Evolutionary conservation across 176 grass and related monocot genomes (phyloP), one percentile per base, ranked within the genome.

Genomic region (Lolium multiflorum): DNA sequence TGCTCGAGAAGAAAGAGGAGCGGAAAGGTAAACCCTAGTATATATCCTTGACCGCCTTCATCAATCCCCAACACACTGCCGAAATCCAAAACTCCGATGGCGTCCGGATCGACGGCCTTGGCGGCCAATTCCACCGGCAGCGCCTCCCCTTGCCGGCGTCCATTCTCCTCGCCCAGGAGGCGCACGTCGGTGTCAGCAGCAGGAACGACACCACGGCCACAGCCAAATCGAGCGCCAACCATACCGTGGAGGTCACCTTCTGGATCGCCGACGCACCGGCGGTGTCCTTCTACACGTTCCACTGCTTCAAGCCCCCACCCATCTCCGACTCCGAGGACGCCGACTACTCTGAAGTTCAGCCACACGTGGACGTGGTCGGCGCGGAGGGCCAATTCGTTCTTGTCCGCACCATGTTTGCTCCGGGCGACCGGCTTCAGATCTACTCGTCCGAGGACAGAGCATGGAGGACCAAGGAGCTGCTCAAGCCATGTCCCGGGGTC

Each of bases 121-220:
- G 31, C 31, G 31, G 31, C 31, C 67, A 2, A 71, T 44, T 44
- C 9, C 68, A 9, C 65, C 64, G 26, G 28, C 63, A 26, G 35
- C 65, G 65, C 68, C 69, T 47, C 20, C 69, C 38, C 18, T 73
- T 20, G 70, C 41, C 70, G 70, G 70, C 70, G 39, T 71, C 68
- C 20, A 71, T 71, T 22, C 68, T 71, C 68, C 68, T 71, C 39
- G 68, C 39, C 68, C 10, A 21, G 39, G 68, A 46, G 2, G 68
- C 39, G 20, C 39, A 71, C 68, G 68, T 13, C 39, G 68, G n/a
- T 43, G 70, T 0, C 43, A 73, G 69, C 43, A 73, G 69, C 69
- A 72, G 70, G 43, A 73, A 48, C 43, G 41, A 48, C 41, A 73
- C 70, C 70, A 73, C 43, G 70, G 70, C 70, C 43, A 73, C 43